Evolutionary conservation across 2,329 filamentous ascomycete species (phyloP).

Genomic region (Arthrobotrys musiformis): DNA sequence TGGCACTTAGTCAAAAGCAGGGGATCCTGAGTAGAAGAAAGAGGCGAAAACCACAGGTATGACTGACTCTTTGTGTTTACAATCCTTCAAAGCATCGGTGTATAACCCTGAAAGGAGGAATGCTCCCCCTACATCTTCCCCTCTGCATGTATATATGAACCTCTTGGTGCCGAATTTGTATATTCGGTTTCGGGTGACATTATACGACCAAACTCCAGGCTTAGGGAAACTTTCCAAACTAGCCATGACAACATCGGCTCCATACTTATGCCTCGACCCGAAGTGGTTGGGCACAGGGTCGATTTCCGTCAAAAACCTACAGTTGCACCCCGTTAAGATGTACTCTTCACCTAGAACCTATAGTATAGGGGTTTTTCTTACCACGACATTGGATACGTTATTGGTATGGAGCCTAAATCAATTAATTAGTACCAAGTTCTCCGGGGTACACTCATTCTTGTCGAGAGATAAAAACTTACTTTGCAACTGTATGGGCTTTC

Average conservation of each 20-base stretch:
- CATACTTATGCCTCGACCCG: background rate
- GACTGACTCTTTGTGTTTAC: constrained; percentile 19
- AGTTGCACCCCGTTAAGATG: background rate
- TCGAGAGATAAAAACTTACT: background rate
- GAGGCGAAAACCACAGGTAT: background rate
- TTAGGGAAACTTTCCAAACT: constrained; percentile 17
- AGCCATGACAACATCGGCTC: constrained; percentile 18
- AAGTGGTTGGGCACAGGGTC: constrained; percentile 23
- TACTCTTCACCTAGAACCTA: background rate
- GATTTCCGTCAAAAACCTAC: constrained; percentile 34
- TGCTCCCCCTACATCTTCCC: constrained; percentile 12
- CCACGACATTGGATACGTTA: constrained; percentile 32
- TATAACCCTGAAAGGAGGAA: constrained; percentile 5
- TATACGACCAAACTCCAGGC: constrained; percentile 36
- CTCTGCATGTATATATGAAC: constrained; percentile 44
- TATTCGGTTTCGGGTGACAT: background rate
- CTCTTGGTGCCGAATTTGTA: constrained; percentile 38
- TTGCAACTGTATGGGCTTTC: constrained; percentile 36
- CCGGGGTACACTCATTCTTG: background rate
- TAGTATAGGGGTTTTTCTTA: background rate
- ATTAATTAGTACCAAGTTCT: background rate
- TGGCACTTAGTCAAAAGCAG: background rate
- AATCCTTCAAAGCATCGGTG: constrained; percentile 14
- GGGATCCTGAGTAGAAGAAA: background rate
- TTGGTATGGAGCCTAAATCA: constrained; percentile 20